Evolutionary conservation across 345 rosid species (phyloP).

Genomic region (Laguncularia racemosa): DNA sequence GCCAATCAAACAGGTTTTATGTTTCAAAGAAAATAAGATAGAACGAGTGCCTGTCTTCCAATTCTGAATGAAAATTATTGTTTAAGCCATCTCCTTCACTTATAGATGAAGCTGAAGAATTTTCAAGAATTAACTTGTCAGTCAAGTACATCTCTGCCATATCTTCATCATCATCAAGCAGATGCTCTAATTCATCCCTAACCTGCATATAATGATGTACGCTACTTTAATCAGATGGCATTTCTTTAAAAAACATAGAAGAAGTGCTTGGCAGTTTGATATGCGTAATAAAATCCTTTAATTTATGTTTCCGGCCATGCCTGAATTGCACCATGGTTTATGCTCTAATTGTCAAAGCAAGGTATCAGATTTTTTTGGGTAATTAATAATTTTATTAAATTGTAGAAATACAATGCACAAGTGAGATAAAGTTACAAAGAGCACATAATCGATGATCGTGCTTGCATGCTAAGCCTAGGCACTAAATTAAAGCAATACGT

Average conservation of each 20-base stretch:
- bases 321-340: too few species aligned
- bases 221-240: not conserved
- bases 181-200: conserved; percentile 83
- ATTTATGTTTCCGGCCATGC: too few species aligned
- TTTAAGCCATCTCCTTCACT: conserved; percentile 44
- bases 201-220: conserved; percentile 36
- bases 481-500: too few species aligned
- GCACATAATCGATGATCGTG: too few species aligned
- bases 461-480: too few species aligned
- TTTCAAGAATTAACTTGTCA: conserved; percentile 61
- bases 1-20: not conserved
- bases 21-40: not conserved
- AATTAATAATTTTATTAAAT: too few species aligned
- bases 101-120: conserved; percentile 50
- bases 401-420: too few species aligned
- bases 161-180: conserved; percentile 93
- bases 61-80: conserved; percentile 42
- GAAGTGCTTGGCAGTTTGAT: too few species aligned
- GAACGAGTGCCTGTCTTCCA: conserved; percentile 45
- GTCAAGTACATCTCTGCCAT: conserved; percentile 99
- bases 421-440: too few species aligned
- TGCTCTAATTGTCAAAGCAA: too few species aligned
- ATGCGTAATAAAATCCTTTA: too few species aligned
- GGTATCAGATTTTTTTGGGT: too few species aligned
- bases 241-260: not conserved